Evolutionary conservation across 139 green algal genomes (phyloP), one percentile per base, ranked within the genome.

Genomic region (Chlorella sp.): DNA sequence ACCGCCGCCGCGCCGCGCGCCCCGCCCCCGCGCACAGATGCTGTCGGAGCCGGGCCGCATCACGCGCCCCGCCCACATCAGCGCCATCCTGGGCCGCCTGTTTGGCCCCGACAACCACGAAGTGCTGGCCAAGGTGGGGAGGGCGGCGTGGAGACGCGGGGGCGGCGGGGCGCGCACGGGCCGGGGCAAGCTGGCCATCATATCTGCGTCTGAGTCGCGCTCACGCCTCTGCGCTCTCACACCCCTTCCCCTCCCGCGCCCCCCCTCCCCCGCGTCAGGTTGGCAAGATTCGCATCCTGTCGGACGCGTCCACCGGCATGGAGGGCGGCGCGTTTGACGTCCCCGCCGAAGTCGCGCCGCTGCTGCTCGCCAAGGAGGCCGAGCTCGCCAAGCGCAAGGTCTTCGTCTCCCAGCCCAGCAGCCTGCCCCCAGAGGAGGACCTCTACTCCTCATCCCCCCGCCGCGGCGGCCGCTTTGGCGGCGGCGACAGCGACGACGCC

Each of bases 301-400:
- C n/a, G n/a, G n/a, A n/a, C n/a, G n/a, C n/a, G n/a, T n/a, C 27
- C 35, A 9, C 36, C 12, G 59, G 51, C 3, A 21, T 67, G 40
- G 43, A 84, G 63, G 93, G 92, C 21, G 89, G 84, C 0, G 90
- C 93, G 2, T 97, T 98, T 73, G 94, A 98, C 79, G 55, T 98
- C 77, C 88, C 91, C 5, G 46, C 82, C 11, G 77, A 68, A 8
- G 42, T 84, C 31, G 85, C 85, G 14, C 68, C 87, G 50, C 50
- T 77, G 73, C 70, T 95, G 31, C 8, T 93, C 71, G 56, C 25
- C 40, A 60, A 79, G 4, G 40, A 71, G n/a, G 80, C 53, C 6
- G 79, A 89, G 70, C 71, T 91, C 35, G 45, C 69, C 2, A 70
- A 62, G 45, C 69, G 78, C 19, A 83, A 73, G 33, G 83, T 91